Base-by-base conservation (phyloP, 768 basidiomycete species). In the Suillus fuscotomentosus region DNA sequence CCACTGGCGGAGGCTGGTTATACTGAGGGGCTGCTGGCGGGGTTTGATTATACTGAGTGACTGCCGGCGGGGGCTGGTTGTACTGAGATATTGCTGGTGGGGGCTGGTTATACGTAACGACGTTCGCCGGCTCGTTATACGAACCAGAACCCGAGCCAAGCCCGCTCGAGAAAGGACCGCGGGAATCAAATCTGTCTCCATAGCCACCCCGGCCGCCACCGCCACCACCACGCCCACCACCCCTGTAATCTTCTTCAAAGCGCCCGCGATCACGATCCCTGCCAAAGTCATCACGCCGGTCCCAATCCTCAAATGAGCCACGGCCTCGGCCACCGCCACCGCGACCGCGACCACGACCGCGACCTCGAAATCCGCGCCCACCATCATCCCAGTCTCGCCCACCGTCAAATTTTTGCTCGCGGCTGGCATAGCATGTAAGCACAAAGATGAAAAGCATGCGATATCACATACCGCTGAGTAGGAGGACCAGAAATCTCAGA, bases 401-500 rank as follows among this genome's bases (percentile, higher is more conserved):
- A 3, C 73, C 75, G 5, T 79, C 81, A 64, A 77, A 79, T 62
- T 69, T 72, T 27, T 72, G 62, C 60, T 76, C 76, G 53, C 75
- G 72, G 17, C 75, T 77, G 24, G 45, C 3, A 2, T 15, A 10
- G 24, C 24, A 65, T 39, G 39, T 72, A 54, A 71, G 51, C 17
- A 51, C 42, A 20, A 38, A 17, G 1, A 59, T 65, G 24, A 38
- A 45, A 24, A 22, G 34, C 54, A 68, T 48, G 3, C 24, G 22
- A 63, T 17, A 43, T 42, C 7, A 62, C 70, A 54, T 75, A 81
- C 79, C 80, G 77, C 68, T 79, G 80, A 8, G 74, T 81, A 47
- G 79, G 78, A 50, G 84, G 83, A 24, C 84, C 77, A 47, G 82
- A 79, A 1, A 79, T 76, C 63, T 89, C 88, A 7, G 79, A 82